Percentiles rank a stretch among this genome's conserved stretches.
phyloP scores from a whole-genome alignment of 352 stramenopile genomes.

The Hyaloperonospora brassicae region DNA sequence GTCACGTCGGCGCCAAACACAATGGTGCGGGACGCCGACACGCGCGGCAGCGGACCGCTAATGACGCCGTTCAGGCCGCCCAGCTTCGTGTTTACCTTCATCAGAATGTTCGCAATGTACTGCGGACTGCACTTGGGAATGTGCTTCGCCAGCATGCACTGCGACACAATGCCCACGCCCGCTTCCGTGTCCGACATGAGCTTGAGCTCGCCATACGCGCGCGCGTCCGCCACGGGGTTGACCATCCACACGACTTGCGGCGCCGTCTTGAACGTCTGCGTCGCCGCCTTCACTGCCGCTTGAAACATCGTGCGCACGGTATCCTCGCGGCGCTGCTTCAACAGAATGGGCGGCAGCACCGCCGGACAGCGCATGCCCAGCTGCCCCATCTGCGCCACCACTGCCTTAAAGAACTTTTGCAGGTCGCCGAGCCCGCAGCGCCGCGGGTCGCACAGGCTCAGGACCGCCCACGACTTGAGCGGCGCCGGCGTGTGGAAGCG shows the following conservation, averaged over 20 bases:
- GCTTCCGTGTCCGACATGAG: slow-evolving; percentile 57
- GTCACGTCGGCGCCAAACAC: slow-evolving; percentile 80
- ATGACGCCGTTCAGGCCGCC: slow-evolving; percentile 59
- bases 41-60: slow-evolving; percentile 31
- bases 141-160: slow-evolving; percentile 72
- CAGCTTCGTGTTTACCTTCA: slow-evolving; percentile 78
- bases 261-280: slow-evolving; percentile 12
- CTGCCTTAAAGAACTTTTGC: slow-evolving; percentile 46
- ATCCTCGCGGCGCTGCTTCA: slow-evolving; percentile 28
- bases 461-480: slow-evolving; percentile 41
- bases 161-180: slow-evolving; percentile 52
- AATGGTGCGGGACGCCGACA: slow-evolving; percentile 49
- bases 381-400: slow-evolving; percentile 46
- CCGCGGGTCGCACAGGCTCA: slow-evolving; percentile 44
- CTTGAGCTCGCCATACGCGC: slow-evolving; percentile 63
- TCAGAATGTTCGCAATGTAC: slow-evolving; percentile 69
- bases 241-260: slow-evolving; percentile 59
- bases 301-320: slow-evolving; percentile 35
- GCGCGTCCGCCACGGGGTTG: slow-evolving; percentile 35
- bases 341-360: slow-evolving; percentile 38
- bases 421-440: slow-evolving; percentile 27
- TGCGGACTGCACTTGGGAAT: slow-evolving; percentile 46
- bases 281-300: no score
- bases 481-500: slow-evolving; percentile 35
- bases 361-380: slow-evolving; percentile 43